Evolutionary conservation across 2,329 filamentous ascomycete genomes (phyloP), one percentile per base, ranked within the genome.

Genomic region (Aspergillus ustus): DNA sequence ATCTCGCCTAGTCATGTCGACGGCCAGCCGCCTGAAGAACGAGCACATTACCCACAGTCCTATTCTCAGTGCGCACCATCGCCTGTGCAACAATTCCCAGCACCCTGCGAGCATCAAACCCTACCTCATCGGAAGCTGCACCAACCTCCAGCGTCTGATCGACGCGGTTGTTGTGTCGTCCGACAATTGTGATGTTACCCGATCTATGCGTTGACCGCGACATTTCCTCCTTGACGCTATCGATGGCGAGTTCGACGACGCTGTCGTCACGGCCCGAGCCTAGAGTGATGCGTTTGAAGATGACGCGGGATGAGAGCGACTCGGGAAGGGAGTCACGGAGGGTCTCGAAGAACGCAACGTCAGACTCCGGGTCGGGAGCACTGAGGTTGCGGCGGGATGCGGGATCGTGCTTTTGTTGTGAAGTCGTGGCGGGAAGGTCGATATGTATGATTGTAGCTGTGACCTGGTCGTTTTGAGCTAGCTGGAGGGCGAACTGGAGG

Each of bases 401-500:
- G 2, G 25, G 31, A 17, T 48, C 29, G 25, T 37, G 31, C 29
- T 54, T 58, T 13, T 19, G 29, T 17, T 9, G 48, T 43, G 17
- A 2, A 56, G 56, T 61, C 57, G 17, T 50, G 46, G n/a, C 25
- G 2, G 63, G 64, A 31, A 71, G 75, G 25, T 75, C 77, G 28
- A 91, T 82, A 63, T 88, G 87, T 1, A 90, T 81, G 34, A 97
- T 84, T 0, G 91, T 94, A 0, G 89, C 91, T 0, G 91, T 93
- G 28, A 97, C 87, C 48, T 91, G 86, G 4, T 87, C 84, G 70
- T 93, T 95, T 73, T 89, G 88, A 0, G 89, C 91, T 0, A 99
- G 84, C 71, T 97, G 94, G 3, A 98, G 82, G 3, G 94, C 90
- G 25, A 98, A 86, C 1, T 89, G 84, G 0, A 98, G 83, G 0